Evolutionary conservation across 805 yeast genomes (phyloP).

Genomic region (Yarrowia yakushimensis): DNA sequence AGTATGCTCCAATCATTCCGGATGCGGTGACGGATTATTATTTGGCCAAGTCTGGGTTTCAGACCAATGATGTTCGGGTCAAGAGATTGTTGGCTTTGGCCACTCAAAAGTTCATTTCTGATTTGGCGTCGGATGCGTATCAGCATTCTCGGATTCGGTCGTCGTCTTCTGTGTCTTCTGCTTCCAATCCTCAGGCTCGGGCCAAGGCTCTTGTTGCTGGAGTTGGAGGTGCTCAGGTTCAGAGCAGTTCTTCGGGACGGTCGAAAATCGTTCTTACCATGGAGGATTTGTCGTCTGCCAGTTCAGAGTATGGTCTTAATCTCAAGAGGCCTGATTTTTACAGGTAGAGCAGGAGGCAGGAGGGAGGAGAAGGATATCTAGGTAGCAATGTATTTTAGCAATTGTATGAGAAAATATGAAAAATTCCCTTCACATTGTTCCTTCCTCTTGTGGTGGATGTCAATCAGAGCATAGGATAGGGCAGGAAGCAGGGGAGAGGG

Average conservation of each 20-base stretch:
- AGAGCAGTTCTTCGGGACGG: conserved; percentile 43
- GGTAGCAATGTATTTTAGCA: neutral
- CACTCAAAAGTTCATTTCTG: conserved; percentile 91
- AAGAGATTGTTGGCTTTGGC: conserved; percentile 88
- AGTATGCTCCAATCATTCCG: conserved; percentile 92
- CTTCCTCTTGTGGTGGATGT: too few relatives aligned
- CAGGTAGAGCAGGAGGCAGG: conserved; percentile 46
- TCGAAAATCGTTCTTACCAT: conserved; percentile 85
- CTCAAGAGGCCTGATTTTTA: conserved; percentile 91
- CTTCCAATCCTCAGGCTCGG: conserved; percentile 80
- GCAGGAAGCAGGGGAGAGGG: too few relatives aligned
- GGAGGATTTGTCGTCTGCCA: conserved; percentile 89
- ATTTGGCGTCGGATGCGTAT: conserved; percentile 93
- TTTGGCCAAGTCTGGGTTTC: conserved; percentile 78
- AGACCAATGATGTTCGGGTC: conserved; percentile 69
- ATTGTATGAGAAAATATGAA: too few relatives aligned
- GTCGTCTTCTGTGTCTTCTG: conserved; percentile 78
- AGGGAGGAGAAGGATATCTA: neutral
- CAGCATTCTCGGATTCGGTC: conserved; percentile 92
- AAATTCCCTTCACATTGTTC: too few relatives aligned
- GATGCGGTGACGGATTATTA: conserved; percentile 95
- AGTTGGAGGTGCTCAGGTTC: conserved; percentile 40
- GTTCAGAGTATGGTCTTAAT: conserved; percentile 89
- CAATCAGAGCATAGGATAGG: too few relatives aligned
- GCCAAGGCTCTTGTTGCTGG: conserved; percentile 69